A percentile compares a stretch with the other conserved stretches of the same genome.
Conservation (phyloP, 176 grass and related monocot species). For the Cymbopogon citratus region DNA sequence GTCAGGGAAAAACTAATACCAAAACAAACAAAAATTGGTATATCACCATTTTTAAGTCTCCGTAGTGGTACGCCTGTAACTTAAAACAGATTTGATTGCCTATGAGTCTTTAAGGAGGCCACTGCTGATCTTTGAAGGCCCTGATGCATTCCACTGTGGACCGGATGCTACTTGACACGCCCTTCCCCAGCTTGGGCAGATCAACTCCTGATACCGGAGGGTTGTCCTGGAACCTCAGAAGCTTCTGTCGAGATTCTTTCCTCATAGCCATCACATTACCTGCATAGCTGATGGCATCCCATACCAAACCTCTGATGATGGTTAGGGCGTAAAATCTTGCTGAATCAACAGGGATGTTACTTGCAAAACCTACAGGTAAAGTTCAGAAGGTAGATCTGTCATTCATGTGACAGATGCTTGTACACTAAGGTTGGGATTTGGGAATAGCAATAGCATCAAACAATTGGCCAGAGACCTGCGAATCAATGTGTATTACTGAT, state of each 20-base stretch:
- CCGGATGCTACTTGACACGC: slow-evolving; percentile 45
- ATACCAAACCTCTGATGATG: slow-evolving; percentile 45
- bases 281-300: slow-evolving; percentile 45
- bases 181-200: slow-evolving; percentile 49
- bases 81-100: not conserved
- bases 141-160: slow-evolving; percentile 58
- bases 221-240: slow-evolving; percentile 41
- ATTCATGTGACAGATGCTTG: slow-evolving; percentile 10
- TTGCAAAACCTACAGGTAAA: slow-evolving; percentile 39
- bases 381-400: slow-evolving; percentile 4
- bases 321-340: slow-evolving; percentile 41
- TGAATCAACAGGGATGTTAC: slow-evolving; percentile 39
- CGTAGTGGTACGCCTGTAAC: not conserved
- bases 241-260: slow-evolving; percentile 45
- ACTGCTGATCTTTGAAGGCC: slow-evolving; percentile 64
- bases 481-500: not conserved
- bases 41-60: not conserved
- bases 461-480: not conserved
- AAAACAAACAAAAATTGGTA: slow-evolving; percentile 9
- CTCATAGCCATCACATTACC: slow-evolving; percentile 32
- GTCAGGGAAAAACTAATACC: not conserved
- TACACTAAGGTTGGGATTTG: not conserved
- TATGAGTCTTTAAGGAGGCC: slow-evolving; percentile 33
- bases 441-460: not conserved
- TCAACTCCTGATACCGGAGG: slow-evolving; percentile 32